phyloP scores from a whole-genome alignment of 108 stramenopile species.

The Pseudonitzschia multistriata region DNA sequence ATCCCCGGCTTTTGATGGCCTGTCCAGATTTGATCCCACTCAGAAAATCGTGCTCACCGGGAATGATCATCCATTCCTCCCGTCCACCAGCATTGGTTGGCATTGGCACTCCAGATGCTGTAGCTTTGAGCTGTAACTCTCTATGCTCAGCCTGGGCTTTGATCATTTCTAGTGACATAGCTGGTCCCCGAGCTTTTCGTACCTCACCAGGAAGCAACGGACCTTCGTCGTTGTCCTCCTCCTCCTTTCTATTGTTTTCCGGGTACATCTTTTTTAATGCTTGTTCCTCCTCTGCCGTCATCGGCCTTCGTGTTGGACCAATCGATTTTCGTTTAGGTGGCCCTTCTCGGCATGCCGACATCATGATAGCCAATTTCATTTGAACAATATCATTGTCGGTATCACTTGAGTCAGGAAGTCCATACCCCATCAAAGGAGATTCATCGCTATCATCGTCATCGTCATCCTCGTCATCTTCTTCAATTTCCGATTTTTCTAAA shows the following conservation, averaged over 20 bases:
- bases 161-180: constrained; percentile 29
- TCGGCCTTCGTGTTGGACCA: constrained; percentile 28
- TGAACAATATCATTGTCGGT: constrained; percentile 22
- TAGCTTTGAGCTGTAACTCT: constrained; percentile 30
- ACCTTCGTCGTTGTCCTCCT: constrained; percentile 47
- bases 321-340: constrained; percentile 38
- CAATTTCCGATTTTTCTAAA: constrained; percentile 70
- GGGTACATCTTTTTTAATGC: background rate
- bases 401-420: constrained; percentile 51
- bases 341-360: constrained; percentile 36
- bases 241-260: constrained; percentile 2
- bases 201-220: constrained; percentile 53
- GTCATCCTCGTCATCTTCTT: constrained; percentile 55
- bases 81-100: constrained; percentile 33
- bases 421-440: constrained; percentile 55
- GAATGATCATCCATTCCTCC: constrained; percentile 89
- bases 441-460: constrained; percentile 35
- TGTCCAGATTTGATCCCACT: constrained; percentile 62
- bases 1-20: constrained; percentile 52
- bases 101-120: constrained; percentile 21
- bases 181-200: constrained; percentile 28
- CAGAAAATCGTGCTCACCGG: constrained; percentile 82
- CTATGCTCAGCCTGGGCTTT: constrained; percentile 34
- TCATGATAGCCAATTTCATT: constrained; percentile 27
- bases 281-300: constrained; percentile 1